Conservation (phyloP, 192 early-diverging fungal genomes). For the Backusella parvicylindrica region DNA sequence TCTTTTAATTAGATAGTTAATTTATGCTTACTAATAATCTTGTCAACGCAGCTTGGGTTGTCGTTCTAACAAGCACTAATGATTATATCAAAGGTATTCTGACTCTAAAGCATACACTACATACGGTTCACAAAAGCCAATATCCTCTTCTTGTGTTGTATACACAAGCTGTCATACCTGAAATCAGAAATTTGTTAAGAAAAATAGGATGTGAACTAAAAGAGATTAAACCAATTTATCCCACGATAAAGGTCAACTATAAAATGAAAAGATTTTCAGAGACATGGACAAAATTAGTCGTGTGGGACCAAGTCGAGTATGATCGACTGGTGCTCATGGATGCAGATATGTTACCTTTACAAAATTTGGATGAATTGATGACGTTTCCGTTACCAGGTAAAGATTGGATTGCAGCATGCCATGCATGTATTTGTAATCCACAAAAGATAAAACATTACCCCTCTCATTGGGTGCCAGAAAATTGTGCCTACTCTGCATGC, state of each 20-base stretch:
- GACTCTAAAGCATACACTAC: not conserved
- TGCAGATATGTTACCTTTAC: slow-evolving; percentile 61
- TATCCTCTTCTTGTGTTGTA: slow-evolving; percentile 35
- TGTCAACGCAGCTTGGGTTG: slow-evolving; percentile 18
- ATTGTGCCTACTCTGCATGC: slow-evolving; percentile 35
- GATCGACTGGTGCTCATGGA: slow-evolving; percentile 63
- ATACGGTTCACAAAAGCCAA: slow-evolving; percentile 5
- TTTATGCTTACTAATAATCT: not conserved
- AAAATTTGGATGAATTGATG: slow-evolving; percentile 69
- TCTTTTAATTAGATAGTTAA: not conserved
- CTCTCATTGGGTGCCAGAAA: slow-evolving; percentile 33
- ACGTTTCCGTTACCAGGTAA: slow-evolving; percentile 22
- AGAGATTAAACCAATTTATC: slow-evolving; percentile 22
- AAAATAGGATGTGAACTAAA: slow-evolving; percentile 6
- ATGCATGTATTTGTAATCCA: slow-evolving; percentile 49
- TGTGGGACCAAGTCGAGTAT: slow-evolving; percentile 54
- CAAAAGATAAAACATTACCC: slow-evolving; percentile 35
- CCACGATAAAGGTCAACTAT: slow-evolving; percentile 13
- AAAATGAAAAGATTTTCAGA: slow-evolving; percentile 19
- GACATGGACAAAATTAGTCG: slow-evolving; percentile 66
- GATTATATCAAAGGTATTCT: slow-evolving; percentile 20
- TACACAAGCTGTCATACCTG: slow-evolving; percentile 1
- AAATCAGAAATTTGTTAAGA: not conserved
- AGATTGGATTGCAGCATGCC: slow-evolving; percentile 37
- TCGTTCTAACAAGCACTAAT: slow-evolving; percentile 16